Conservation (phyloP, 108 stramenopile species). For the Skeletonema grethae region DNA sequence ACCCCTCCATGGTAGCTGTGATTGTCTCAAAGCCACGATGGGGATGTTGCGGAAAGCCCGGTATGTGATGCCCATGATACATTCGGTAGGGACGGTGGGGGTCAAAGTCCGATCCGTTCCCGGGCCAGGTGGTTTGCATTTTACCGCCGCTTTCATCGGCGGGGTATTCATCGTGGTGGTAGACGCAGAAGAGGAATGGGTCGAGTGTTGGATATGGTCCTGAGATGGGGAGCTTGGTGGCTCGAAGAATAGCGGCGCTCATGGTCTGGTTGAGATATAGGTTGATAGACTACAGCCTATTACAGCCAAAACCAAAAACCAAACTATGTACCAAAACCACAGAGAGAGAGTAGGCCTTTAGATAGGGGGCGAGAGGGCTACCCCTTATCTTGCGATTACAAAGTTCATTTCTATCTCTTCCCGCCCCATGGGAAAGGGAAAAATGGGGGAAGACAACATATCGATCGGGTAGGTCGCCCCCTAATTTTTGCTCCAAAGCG, state of each 20-base stretch:
- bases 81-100: slow-evolving; percentile 56
- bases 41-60: slow-evolving; percentile 74
- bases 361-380: no score
- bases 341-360: no score
- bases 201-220: slow-evolving; percentile 78
- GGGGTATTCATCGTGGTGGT: slow-evolving; percentile 83
- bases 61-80: slow-evolving; percentile 71
- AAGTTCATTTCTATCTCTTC: no score
- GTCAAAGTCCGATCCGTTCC: slow-evolving; percentile 67
- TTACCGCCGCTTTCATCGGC: slow-evolving; percentile 36
- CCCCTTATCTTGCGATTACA: no score
- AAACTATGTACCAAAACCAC: no score
- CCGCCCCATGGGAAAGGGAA: no score
- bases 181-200: slow-evolving; percentile 85
- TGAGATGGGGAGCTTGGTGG: slow-evolving; percentile 37
- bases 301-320: no score
- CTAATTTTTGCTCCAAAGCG: no score
- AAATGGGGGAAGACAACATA: no score
- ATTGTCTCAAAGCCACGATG: slow-evolving; percentile 92
- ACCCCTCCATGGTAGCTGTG: slow-evolving; percentile 74
- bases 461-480: no score
- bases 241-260: slow-evolving; percentile 41
- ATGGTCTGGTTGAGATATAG: no score
- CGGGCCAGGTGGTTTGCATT: slow-evolving; percentile 52
- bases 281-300: no score